Percentiles rank a stretch among this genome's conserved stretches.
These are phyloP conservation scores for Sphagnum fallax DNA, from an alignment of 228 moss, liverwort and hornwort genomes.

Conservation along the genomic window DNA sequence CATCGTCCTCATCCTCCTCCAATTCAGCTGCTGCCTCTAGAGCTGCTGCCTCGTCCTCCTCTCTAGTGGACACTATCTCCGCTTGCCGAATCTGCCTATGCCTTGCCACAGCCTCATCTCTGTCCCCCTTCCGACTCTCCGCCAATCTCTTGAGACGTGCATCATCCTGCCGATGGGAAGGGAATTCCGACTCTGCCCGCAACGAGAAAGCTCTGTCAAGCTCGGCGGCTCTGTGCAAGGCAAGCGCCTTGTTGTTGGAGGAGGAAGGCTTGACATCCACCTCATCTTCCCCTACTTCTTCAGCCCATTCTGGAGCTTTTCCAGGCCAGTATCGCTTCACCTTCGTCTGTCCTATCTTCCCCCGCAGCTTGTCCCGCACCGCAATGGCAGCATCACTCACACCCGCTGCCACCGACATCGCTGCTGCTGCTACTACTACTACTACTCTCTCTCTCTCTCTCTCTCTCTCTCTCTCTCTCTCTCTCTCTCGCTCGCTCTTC, in stretches of 20 bases:
- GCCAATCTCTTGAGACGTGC: conserved; percentile 78
- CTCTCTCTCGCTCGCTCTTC: too few relatives aligned
- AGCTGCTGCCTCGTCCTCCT: conserved; percentile 81
- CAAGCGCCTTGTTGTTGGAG: conserved; percentile 16
- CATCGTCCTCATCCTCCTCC: conserved; percentile 96
- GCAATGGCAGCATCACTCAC: conserved; percentile 97
- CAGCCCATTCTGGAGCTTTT: conserved; percentile 98
- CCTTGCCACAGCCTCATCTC: conserved; percentile 84
- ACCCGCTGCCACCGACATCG: conserved; percentile 94
- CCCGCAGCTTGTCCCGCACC: conserved; percentile 88
- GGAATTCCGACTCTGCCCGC: conserved; percentile 58
- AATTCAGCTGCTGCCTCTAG: conserved; percentile 82
- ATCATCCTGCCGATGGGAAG: conserved; percentile 53
- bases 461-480: conserved; percentile 1
- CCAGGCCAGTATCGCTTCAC: conserved; percentile 99
- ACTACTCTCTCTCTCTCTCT: too few relatives aligned
- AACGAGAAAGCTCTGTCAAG: conserved; percentile 69
- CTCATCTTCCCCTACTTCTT: conserved; percentile 82
- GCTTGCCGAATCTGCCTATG: conserved; percentile 93
- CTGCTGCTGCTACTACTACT: neutral
- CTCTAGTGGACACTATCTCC: conserved; percentile 87
- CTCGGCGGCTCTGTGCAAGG: conserved; percentile 47
- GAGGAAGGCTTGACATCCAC: conserved; percentile 53
- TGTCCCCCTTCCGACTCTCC: conserved; percentile 70
- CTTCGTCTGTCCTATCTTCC: conserved; percentile 92